Evolutionary conservation across 192 early-diverging fungal species (phyloP).

Genomic region (Backusella morwellensis): DNA sequence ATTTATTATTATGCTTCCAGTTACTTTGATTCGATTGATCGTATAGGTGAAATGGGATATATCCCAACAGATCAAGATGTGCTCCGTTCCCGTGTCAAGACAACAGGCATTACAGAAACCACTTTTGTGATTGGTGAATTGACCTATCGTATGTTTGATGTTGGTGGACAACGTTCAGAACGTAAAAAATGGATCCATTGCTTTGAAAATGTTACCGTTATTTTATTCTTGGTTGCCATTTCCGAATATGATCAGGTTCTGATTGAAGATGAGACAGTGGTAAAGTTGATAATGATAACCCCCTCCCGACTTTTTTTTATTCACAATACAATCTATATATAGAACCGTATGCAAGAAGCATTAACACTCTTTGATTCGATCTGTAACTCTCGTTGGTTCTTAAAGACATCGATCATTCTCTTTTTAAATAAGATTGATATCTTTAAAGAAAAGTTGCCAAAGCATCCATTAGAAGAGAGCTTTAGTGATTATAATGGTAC

Average conservation of each 20-base stretch:
- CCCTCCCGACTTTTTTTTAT: neutral
- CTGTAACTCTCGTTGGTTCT: slow-evolving; percentile 97
- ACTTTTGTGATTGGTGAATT: slow-evolving; percentile 90
- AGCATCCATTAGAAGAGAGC: slow-evolving; percentile 81
- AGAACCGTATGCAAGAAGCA: slow-evolving; percentile 97
- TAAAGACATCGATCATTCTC: slow-evolving; percentile 96
- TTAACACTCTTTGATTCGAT: slow-evolving; percentile 96
- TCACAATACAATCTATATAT: neutral
- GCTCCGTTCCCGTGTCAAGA: slow-evolving; percentile 94
- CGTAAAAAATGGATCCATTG: slow-evolving; percentile 99
- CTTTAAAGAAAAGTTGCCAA: slow-evolving; percentile 89
- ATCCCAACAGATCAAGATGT: slow-evolving; percentile 95
- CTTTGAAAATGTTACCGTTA: slow-evolving; percentile 96
- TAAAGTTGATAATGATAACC: slow-evolving; percentile 24
- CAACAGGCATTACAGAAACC: slow-evolving; percentile 96
- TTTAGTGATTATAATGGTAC: slow-evolving; percentile 87
- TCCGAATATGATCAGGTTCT: slow-evolving; percentile 95
- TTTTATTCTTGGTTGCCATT: slow-evolving; percentile 95
- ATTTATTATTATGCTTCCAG: slow-evolving; percentile 33
- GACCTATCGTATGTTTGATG: slow-evolving; percentile 97
- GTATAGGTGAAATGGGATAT: slow-evolving; percentile 80
- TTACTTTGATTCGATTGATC: slow-evolving; percentile 96
- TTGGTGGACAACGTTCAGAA: slow-evolving; percentile 97
- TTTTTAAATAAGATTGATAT: slow-evolving; percentile 99
- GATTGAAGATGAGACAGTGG: slow-evolving; percentile 95